Conservation (phyloP, 257 asterid genomes). For the Lantana camara region DNA sequence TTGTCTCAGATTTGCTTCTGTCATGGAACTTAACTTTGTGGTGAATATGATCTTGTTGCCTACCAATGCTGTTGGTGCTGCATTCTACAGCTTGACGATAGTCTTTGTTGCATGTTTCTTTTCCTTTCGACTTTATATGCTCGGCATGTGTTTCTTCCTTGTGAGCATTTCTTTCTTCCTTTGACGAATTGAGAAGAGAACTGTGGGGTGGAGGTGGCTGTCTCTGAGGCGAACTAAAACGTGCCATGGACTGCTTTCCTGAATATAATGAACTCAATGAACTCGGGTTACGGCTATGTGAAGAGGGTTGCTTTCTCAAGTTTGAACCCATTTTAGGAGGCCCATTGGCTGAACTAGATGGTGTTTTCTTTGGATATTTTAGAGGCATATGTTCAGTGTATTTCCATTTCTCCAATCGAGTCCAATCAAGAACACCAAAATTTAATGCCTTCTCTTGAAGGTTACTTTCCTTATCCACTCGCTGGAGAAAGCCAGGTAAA, state of each 20-base stretch:
- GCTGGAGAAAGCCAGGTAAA: constrained; percentile 82
- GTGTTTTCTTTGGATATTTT: constrained; percentile 44
- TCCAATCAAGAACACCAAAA: constrained; percentile 97
- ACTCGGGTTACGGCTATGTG: constrained; percentile 31
- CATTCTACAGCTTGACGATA: constrained; percentile 36
- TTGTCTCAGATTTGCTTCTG: constrained; percentile 30
- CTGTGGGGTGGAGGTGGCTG: constrained; percentile 30
- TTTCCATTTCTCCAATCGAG: constrained; percentile 84
- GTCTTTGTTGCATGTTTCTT: constrained; percentile 37
- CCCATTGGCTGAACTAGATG: constrained; percentile 39
- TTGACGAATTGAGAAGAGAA: constrained; percentile 30
- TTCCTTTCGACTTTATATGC: constrained; percentile 39
- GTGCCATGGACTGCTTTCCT: constrained; percentile 32
- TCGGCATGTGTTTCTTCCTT: constrained; percentile 38
- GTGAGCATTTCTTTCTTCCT: constrained; percentile 31
- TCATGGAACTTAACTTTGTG: constrained; percentile 35
- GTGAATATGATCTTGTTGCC: constrained; percentile 38
- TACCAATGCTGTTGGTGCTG: constrained; percentile 29
- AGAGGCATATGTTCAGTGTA: constrained; percentile 70
- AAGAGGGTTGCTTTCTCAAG: constrained; percentile 39
- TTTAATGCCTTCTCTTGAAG: constrained; percentile 81
- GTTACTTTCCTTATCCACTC: constrained; percentile 55
- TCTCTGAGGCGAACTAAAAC: constrained; percentile 38
- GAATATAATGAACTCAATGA: constrained; percentile 28
- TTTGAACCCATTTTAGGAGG: constrained; percentile 40